Conservation (phyloP, 1,284 basidiomycete species). For the Termitomyces sp. region DNA sequence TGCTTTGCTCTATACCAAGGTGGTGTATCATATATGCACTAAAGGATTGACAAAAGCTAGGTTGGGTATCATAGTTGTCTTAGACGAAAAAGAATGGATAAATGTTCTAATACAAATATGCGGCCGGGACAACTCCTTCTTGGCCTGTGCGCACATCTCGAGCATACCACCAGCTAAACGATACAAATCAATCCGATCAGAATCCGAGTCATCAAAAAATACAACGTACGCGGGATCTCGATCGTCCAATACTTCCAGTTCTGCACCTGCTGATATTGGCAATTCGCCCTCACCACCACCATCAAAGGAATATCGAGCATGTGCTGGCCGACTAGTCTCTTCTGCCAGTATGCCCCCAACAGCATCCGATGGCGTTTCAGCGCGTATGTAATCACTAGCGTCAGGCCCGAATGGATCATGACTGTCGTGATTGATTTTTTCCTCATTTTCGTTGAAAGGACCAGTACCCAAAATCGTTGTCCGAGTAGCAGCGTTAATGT, state of each 20-base stretch:
- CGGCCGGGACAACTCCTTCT: slow-evolving; percentile 86
- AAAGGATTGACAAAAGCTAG: slow-evolving; percentile 12
- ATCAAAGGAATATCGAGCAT: slow-evolving; percentile 77
- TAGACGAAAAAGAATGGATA: slow-evolving; percentile 15
- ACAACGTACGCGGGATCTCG: slow-evolving; percentile 68
- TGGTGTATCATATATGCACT: slow-evolving; percentile 2
- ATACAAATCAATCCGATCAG: slow-evolving; percentile 6
- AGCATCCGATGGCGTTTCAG: slow-evolving; percentile 75
- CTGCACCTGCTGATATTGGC: slow-evolving; percentile 60
- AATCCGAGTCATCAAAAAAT: slow-evolving; percentile 4
- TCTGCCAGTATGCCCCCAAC: slow-evolving; percentile 60
- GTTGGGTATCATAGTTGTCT: slow-evolving; percentile 19
- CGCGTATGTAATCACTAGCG: slow-evolving; percentile 67
- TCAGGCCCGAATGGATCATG: slow-evolving; percentile 65
- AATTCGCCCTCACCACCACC: slow-evolving; percentile 75
- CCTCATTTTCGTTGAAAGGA: slow-evolving; percentile 56
- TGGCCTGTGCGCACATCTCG: slow-evolving; percentile 71
- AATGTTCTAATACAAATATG: slow-evolving; percentile 70
- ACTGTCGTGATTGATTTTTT: slow-evolving; percentile 30
- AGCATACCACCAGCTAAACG: slow-evolving; percentile 85
- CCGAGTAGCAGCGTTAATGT: slow-evolving; percentile 84
- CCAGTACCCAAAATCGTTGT: slow-evolving; percentile 67
- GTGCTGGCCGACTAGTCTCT: slow-evolving; percentile 65
- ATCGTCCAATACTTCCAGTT: slow-evolving; percentile 75
- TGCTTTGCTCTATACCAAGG: not conserved